These are phyloP conservation scores for Helenozyma rhizophorensis DNA, from an alignment of 805 yeast species.

Conservation along the genomic window DNA sequence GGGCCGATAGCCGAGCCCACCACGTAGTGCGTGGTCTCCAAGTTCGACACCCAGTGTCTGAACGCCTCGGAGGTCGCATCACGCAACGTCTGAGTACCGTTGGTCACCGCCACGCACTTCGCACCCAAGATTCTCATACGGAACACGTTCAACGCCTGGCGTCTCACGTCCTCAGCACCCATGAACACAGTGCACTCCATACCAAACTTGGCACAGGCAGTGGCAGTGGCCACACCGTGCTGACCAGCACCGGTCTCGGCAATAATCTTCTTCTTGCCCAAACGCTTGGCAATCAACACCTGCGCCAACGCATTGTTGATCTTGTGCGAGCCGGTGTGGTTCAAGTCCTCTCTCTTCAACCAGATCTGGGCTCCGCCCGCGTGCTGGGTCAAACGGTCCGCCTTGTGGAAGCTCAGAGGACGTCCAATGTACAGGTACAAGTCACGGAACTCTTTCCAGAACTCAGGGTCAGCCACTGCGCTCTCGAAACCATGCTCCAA, in stretches of 20 bases:
- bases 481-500: slow-evolving; percentile 82
- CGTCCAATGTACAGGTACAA: slow-evolving; percentile 93
- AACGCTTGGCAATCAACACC: slow-evolving; percentile 71
- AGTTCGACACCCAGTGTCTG: slow-evolving; percentile 89
- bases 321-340: slow-evolving; percentile 87
- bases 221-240: slow-evolving; percentile 91
- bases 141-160: slow-evolving; percentile 97
- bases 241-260: slow-evolving; percentile 95
- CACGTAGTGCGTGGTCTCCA: slow-evolving; percentile 84
- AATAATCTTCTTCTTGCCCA: slow-evolving; percentile 71
- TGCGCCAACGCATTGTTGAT: slow-evolving; percentile 83
- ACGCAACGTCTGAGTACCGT: slow-evolving; percentile 93
- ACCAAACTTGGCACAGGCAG: slow-evolving; percentile 91
- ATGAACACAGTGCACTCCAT: slow-evolving; percentile 89
- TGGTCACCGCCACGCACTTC: slow-evolving; percentile 84
- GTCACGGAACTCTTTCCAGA: slow-evolving; percentile 89
- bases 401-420: slow-evolving; percentile 88
- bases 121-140: slow-evolving; percentile 97
- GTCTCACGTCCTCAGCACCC: slow-evolving; percentile 99
- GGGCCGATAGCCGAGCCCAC: slow-evolving; percentile 99
- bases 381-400: slow-evolving; percentile 81
- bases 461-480: slow-evolving; percentile 82
- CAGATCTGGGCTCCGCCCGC: slow-evolving; percentile 93
- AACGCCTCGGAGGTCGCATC: slow-evolving; percentile 98
- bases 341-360: slow-evolving; percentile 95